These are phyloP conservation scores for Phytopythium kandeliae DNA, from an alignment of 352 stramenopile species.

Conservation along the genomic window DNA sequence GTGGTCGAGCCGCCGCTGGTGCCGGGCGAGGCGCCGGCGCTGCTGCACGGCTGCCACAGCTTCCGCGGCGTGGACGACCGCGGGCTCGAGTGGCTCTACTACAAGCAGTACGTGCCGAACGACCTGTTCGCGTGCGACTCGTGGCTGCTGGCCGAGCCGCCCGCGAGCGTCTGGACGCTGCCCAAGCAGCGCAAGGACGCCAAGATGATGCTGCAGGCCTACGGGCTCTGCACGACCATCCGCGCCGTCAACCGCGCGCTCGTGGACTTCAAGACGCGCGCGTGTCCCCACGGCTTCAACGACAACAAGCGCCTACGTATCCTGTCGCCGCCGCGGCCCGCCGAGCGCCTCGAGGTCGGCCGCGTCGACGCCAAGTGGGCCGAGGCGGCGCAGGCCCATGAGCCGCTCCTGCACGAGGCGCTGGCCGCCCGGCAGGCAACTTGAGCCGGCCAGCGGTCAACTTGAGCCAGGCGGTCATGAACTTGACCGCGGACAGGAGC, in stretches of 20 bases:
- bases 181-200: constrained; percentile 41
- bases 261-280: constrained; percentile 45
- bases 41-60: constrained; percentile 38
- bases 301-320: constrained; percentile 57
- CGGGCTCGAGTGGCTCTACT: constrained; percentile 54
- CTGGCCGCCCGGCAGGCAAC: too few species aligned
- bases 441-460: too few species aligned
- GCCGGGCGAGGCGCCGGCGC: constrained; percentile 31
- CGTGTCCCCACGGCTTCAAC: constrained; percentile 66
- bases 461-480: too few species aligned
- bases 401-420: constrained; percentile 4
- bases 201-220: constrained; percentile 50
- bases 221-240: constrained; percentile 73
- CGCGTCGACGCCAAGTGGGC: constrained; percentile 37
- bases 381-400: constrained; percentile 28
- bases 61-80: constrained; percentile 40
- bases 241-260: constrained; percentile 71
- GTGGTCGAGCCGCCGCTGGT: constrained; percentile 21
- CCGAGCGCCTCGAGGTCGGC: constrained; percentile 36
- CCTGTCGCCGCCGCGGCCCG: constrained; percentile 31
- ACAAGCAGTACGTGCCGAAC: constrained; percentile 56
- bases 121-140: constrained; percentile 75
- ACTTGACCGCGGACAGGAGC: too few species aligned
- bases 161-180: constrained; percentile 51
- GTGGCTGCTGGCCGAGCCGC: constrained; percentile 60